Evolutionary conservation across 768 basidiomycete species (phyloP).

Genomic region (Suillus weaverae): DNA sequence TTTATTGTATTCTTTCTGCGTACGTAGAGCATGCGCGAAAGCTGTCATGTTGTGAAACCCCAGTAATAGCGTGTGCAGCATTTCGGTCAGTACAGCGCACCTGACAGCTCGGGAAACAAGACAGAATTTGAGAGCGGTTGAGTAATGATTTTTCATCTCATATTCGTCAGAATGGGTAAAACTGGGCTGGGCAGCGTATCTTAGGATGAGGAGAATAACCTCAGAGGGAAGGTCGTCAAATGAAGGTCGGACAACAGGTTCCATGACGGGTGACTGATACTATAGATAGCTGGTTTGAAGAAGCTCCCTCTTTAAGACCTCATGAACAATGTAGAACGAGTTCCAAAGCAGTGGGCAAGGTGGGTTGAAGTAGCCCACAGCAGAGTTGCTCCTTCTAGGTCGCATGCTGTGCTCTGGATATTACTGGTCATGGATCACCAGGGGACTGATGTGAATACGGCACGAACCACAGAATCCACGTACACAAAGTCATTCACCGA

Average conservation of each 20-base stretch:
- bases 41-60: no score
- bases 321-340: no score
- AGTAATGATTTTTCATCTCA: constrained; percentile 9
- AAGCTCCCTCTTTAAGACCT: no score
- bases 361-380: background rate
- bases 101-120: constrained; percentile 35
- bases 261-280: background rate
- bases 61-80: constrained; percentile 38
- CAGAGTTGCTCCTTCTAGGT: background rate
- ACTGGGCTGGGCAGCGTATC: constrained; percentile 34
- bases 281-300: no score
- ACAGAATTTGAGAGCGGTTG: constrained; percentile 31
- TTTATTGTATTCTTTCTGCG: no score
- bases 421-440: background rate
- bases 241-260: constrained; percentile 3
- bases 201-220: no score
- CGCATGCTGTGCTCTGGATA: background rate
- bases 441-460: background rate
- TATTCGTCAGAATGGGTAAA: constrained; percentile 24
- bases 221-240: constrained; percentile 34
- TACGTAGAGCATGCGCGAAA: no score
- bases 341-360: no score
- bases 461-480: background rate
- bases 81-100: constrained; percentile 36
- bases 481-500: background rate